Evolutionary conservation across 164 flowering plant species (phyloP), one percentile per base, ranked within the genome.

Genomic region (Platanus orientalis): DNA sequence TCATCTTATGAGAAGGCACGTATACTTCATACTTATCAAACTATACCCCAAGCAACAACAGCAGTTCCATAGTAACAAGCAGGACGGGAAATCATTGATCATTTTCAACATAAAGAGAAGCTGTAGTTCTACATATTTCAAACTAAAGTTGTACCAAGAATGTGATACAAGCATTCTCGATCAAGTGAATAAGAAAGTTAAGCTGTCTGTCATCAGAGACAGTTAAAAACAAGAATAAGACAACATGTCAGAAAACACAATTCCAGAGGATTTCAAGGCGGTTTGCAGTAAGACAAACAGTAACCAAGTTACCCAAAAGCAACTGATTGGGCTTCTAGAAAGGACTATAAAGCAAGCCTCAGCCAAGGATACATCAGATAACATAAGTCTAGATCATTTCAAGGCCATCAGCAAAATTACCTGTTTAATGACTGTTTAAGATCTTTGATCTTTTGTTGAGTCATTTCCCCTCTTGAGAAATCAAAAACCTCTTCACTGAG

Each of bases 391-490:
- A 17, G 28, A 34, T 45, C 47, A 51, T 34, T 32, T 17, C 44
- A 50, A 59, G 47, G 19, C n/a, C 47, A 45, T 26, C 27, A 61
- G 21, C 53, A 30, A 6, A 23, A 21, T 70, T 76, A 87, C 99
- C 99, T 94, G 72, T 91, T 94, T 30, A 94, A 59, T 11, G 99
- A 94, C 67, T 94, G 95, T 71, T 94, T 94, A 30, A 94, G 87
- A 76, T 91, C 99, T 67, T 91, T 94, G 54, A 94, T 94, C 78
- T 94, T 94, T 70, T 80, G 95, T 62, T 91, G 99, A 32, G 99
- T 94, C 99, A 94, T 91, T 75, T 94, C 96, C 51, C 99, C 99
- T 73, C 96, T 86, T 65, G 99, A 94, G 79, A 94, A 94, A 76
- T 94, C 99, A 70, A 94, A 94, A 29, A 94, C 97, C 76, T 94